phyloP scores from a whole-genome alignment of 306 rosid species.

The Hippophae rhamnoides region DNA sequence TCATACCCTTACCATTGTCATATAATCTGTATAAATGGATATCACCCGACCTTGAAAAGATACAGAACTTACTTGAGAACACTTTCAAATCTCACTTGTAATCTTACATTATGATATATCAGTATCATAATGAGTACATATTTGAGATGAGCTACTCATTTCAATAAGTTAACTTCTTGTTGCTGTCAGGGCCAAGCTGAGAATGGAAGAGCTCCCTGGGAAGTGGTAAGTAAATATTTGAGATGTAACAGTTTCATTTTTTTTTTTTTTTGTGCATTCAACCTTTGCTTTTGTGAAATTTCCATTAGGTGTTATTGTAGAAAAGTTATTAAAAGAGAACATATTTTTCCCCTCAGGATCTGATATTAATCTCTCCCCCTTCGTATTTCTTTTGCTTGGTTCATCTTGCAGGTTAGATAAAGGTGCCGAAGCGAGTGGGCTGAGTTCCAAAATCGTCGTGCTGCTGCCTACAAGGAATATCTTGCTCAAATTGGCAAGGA shows the following conservation, averaged over 20 bases:
- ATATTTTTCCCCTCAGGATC: background rate
- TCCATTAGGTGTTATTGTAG: too few species aligned
- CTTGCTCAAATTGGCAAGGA: slow-evolving; percentile 25
- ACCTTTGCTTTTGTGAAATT: too few species aligned
- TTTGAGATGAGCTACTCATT: too few species aligned
- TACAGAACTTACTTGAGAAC: too few species aligned
- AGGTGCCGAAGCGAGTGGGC: slow-evolving; percentile 94
- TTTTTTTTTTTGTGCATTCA: too few species aligned
- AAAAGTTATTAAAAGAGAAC: background rate
- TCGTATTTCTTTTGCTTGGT: slow-evolving; percentile 8
- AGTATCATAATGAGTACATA: too few species aligned
- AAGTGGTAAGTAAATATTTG: slow-evolving; percentile 48
- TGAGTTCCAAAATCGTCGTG: slow-evolving; percentile 69
- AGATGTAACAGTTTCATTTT: too few species aligned
- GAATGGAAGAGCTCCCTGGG: slow-evolving; percentile 53
- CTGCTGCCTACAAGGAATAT: slow-evolving; percentile 39
- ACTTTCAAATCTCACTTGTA: too few species aligned
- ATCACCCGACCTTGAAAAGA: too few species aligned
- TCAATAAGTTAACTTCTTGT: background rate
- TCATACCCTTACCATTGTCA: too few species aligned
- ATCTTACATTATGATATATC: too few species aligned
- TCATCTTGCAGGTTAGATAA: slow-evolving; percentile 57
- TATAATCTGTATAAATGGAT: too few species aligned
- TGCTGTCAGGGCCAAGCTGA: slow-evolving; percentile 54
- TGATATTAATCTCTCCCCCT: background rate